Evolutionary conservation across 768 basidiomycete species (phyloP), one percentile per base, ranked within the genome.

Genomic region (Paxillus involutus): DNA sequence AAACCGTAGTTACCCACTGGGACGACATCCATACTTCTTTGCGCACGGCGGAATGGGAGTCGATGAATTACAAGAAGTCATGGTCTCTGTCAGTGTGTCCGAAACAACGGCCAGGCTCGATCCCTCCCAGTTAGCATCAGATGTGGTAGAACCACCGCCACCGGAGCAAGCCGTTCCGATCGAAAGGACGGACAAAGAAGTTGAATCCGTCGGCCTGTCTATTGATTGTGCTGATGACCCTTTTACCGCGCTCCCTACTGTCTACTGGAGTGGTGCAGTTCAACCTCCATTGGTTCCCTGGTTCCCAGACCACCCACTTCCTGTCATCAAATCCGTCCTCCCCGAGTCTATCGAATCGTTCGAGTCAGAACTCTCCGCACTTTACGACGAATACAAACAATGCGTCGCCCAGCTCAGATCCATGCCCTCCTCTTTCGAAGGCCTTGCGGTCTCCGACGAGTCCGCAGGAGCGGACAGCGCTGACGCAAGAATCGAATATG

Each of bases 321-420:
- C 39, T n/a, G 17, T 19, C n/a, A 40, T 11, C 39, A 29, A 29
- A 4, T 44, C 37, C 39, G 14, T 32, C 35, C 43, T 19, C 8
- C 56, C 56, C 10, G 52, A 51, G 36, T 55, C 55, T n/a, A n/a
- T 70, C 42, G 70, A 74, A 39, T 57, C 52, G 17, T 58, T 83
- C 40, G 58, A 71, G 26, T 63, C 58, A 16, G 63, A 74, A 35
- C 59, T 88, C 10, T 70, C 73, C n/a, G 63, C 72, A 16, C 67
- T 85, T 10, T 86, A 82, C 60, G 61, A 72, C 37, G 75, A 79
- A 52, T 85, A 80, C 50, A 75, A 70, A 19, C 73, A 75, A 41
- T 80, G 78, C 52, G 63, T 79, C 13, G 71, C 76, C 5, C 78
- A 77, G 63, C 62, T 83, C 11, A 68, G 72, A 1, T 73, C 73